Evolutionary conservation across 106 monocot genomes (phyloP), one percentile per base, ranked within the genome.

Genomic region (Dendrobium nobile): DNA sequence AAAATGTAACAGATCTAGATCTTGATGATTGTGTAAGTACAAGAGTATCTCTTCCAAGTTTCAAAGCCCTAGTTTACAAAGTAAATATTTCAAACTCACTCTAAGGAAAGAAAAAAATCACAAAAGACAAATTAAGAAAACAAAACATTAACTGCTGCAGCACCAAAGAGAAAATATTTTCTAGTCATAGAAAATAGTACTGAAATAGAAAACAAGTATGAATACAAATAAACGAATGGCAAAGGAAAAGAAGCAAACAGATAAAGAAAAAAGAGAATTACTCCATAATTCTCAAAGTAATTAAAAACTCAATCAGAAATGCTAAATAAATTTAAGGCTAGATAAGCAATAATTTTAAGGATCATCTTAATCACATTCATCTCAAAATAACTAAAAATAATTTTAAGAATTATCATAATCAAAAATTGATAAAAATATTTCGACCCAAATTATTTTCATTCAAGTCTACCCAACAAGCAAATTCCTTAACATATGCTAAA

Each of bases 1-100:
- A 82, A 47, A 94, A 90, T 16, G 91, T 91, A 27, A 94, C 84
- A 73, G 91, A 90, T 94, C 89, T 86, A 16, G 91, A 88, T 2
- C 5, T 79, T 43, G 80, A 59, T 0, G 91, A 88, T 72, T 94
- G 94, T 7, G 94, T 90, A 26, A 94, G 80, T 42, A 94, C 90
- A 82, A 94, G 65, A 13, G 80, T 87, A 91, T 94, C 94, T 82
- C 67, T 90, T 75, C 94, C 94, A 75, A 94, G 89, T 82, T 84
- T 86, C 91, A 93, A 89, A 15, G 93, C 82, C 20, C 91, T 86
- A 67, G 89, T 91, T 89, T 91, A 81, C 84, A 87, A 55, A 80
- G 28, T 28, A 45, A 73, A 44, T 44, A 13, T 7, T 33, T 9
- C 9, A 70, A 70, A 70, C 70, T 31, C 33, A 33, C 24, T 56